Evolutionary conservation across 441 rosid species (phyloP), one percentile per base, ranked within the genome.

Genomic region (Euphorbia schlechtendalii): DNA sequence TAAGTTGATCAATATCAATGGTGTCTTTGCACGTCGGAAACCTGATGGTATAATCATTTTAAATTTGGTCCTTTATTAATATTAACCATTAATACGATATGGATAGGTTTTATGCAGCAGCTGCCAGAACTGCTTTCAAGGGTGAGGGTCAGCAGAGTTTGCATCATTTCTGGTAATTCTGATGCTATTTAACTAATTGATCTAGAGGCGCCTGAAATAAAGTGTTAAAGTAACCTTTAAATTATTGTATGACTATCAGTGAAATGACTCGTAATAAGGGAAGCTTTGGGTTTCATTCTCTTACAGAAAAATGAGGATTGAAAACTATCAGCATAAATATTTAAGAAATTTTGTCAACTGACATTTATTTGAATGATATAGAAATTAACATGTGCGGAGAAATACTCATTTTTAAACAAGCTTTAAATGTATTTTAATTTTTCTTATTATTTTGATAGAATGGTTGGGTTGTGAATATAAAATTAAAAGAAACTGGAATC

Each of bases 61-160:
- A 54, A 54, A 24, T 32, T 24, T 10, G 57, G 5, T 54, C 15
- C 1, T 48, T 54, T 54, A 11, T 25, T 11, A 17, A 15, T 10
- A 24, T 54, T 54, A 25, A 54, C 24, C 8, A 24, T 24, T 17
- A 54, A 53, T 67, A 64, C 56, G 20, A 66, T 67, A 54, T 78
- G 71, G 65, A 67, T 86, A 93, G 98, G 96, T 90, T 90, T 80
- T 93, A 83, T 65, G 90, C 98, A 65, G 94, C 96, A 68, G 74
- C 84, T 74, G 98, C 96, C 40, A 86, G 79, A 77, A 93, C 97
- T 66, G 92, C 97, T 70, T 93, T 90, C 73, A 93, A 88, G 85
- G 95, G 97, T 61, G 95, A 87, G 56, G 74, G 93, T 71, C 98
- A 90, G 72, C 89, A 84, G 76, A 90, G 97, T 66, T 76, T 93